These are phyloP conservation scores for Trypethelium eluteriae DNA, from an alignment of 495 filamentous ascomycete species.

Conservation along the genomic window DNA sequence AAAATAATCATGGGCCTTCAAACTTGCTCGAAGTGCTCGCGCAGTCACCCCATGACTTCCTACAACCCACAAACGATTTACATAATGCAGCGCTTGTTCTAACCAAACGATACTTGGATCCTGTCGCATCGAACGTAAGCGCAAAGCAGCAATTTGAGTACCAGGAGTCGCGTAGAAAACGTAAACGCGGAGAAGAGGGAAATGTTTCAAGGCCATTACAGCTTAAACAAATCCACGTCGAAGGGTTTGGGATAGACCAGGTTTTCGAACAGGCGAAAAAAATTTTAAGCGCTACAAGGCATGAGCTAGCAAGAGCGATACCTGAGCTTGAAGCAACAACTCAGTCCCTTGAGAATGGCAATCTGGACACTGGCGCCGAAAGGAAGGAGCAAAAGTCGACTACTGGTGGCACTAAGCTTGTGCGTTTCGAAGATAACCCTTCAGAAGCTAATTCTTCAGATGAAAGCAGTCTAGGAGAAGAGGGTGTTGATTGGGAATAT, in stretches of 20 bases:
- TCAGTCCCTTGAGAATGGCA: neutral
- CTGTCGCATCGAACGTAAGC: constrained; percentile 60
- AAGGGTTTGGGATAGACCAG: constrained; percentile 82
- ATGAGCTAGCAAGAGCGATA: constrained; percentile 43
- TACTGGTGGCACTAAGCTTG: constrained; percentile 30
- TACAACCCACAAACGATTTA: constrained; percentile 59
- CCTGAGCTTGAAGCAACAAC: constrained; percentile 12
- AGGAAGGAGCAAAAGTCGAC: constrained; percentile 36
- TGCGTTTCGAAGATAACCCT: constrained; percentile 42
- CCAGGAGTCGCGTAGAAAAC: constrained; percentile 29
- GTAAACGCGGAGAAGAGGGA: constrained; percentile 44
- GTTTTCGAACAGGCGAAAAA: constrained; percentile 89
- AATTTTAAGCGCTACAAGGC: constrained; percentile 55
- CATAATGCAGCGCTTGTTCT: constrained; percentile 57
- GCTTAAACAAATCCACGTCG: constrained; percentile 68
- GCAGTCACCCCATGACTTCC: constrained; percentile 49
- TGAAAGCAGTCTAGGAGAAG: constrained; percentile 38
- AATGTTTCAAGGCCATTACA: constrained; percentile 47
- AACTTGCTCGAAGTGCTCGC: constrained; percentile 43
- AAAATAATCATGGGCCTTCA: constrained; percentile 12
- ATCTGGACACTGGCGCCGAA: neutral
- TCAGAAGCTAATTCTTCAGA: constrained; percentile 41
- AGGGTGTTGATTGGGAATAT: constrained; percentile 64
- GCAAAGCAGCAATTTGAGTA: constrained; percentile 41
- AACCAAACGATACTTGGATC: constrained; percentile 69